Conservation (phyloP, 1,139 yeast genomes). For the Arxiozyma slooffiae region DNA sequence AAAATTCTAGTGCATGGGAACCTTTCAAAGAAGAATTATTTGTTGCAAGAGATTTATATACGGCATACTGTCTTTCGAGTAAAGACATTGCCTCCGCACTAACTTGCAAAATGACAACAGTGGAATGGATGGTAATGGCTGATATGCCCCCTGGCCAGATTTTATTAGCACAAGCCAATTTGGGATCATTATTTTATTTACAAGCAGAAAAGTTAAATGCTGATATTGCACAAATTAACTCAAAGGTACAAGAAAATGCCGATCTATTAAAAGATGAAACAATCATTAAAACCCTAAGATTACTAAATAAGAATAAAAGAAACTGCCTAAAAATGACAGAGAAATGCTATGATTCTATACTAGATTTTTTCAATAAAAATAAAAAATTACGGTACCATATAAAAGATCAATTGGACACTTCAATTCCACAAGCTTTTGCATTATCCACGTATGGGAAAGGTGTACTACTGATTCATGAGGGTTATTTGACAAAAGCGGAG, state of each 20-base stretch:
- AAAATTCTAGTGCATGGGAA: conserved; percentile 46
- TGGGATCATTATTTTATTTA: conserved; percentile 61
- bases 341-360: conserved; percentile 45
- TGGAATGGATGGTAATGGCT: conserved; percentile 65
- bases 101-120: conserved; percentile 53
- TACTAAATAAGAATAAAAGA: conserved; percentile 29
- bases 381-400: conserved; percentile 31
- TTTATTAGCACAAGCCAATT: conserved; percentile 56
- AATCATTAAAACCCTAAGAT: conserved; percentile 19
- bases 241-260: conserved; percentile 22
- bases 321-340: conserved; percentile 39
- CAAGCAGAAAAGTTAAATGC: conserved; percentile 62
- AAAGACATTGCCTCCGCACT: conserved; percentile 60
- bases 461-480: conserved; percentile 54
- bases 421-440: conserved; percentile 58
- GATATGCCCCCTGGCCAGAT: conserved; percentile 59
- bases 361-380: conserved; percentile 46
- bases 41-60: conserved; percentile 59
- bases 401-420: conserved; percentile 35
- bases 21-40: conserved; percentile 71
- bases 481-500: conserved; percentile 39
- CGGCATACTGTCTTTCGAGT: conserved; percentile 55
- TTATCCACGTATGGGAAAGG: conserved; percentile 80
- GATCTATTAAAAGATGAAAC: conserved; percentile 23
- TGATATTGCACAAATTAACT: conserved; percentile 31